Percentiles rank a stretch among this genome's conserved stretches.
Evolutionary conservation across 2,329 filamentous ascomycete species (phyloP).

Genomic region (Metarhizium brunneum): DNA sequence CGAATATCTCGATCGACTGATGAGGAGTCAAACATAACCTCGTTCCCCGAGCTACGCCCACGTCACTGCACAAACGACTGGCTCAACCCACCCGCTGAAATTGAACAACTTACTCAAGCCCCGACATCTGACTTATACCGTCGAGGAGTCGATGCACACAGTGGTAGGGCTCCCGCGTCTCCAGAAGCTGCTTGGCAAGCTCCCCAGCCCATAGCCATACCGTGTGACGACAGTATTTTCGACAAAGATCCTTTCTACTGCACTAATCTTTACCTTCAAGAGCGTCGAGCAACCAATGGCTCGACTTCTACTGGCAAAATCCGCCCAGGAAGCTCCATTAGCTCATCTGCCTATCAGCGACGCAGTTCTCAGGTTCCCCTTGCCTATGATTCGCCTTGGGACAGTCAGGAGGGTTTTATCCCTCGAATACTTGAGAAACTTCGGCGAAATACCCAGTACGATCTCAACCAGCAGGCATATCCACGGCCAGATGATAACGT

Average conservation of each 20-base stretch:
- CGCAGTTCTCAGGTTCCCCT: conserved; percentile 14
- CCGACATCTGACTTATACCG: conserved; percentile 14
- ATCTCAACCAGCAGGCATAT: conserved; percentile 11
- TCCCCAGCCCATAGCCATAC: conserved; percentile 5
- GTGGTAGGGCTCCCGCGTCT: conserved; percentile 6
- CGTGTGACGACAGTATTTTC: conserved; percentile 13
- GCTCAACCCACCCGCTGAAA: conserved; percentile 14
- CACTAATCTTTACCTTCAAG: neutral
- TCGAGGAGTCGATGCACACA: conserved; percentile 22
- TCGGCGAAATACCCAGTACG: conserved; percentile 16
- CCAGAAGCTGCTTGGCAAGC: conserved; percentile 8
- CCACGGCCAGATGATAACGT: conserved; percentile 2
- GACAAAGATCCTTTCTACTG: conserved; percentile 14
- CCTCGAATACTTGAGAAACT: conserved; percentile 19
- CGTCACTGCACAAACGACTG: conserved; percentile 24
- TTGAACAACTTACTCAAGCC: conserved; percentile 8
- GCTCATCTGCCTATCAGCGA: conserved; percentile 15
- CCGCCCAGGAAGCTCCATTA: conserved; percentile 15
- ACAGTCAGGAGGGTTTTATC: conserved; percentile 9
- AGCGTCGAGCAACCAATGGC: conserved; percentile 1
- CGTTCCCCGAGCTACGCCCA: conserved; percentile 22
- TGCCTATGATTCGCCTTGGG: conserved; percentile 3
- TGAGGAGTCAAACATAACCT: conserved; percentile 20
- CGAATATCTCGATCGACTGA: conserved; percentile 6
- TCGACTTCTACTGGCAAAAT: conserved; percentile 7